These are phyloP conservation scores for Gomphus bonarii DNA, from an alignment of 1,284 basidiomycete species.

Conservation along the genomic window DNA sequence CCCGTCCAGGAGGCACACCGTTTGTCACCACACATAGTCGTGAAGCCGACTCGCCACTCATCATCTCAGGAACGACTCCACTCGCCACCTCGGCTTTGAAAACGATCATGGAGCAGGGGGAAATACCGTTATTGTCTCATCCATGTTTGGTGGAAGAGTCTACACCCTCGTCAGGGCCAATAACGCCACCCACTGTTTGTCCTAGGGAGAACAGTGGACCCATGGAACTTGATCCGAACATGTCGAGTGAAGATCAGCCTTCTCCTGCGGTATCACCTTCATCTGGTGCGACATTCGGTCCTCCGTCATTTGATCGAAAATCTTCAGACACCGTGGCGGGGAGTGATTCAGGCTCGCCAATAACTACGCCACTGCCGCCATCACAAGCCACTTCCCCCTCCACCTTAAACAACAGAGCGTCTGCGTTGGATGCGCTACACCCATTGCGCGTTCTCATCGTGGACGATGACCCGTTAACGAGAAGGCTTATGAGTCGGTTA, in stretches of 20 bases:
- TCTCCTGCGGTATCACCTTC: neutral
- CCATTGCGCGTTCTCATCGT: constrained; percentile 59
- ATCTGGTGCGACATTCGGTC: neutral
- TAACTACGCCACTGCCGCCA: neutral
- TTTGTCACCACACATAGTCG: neutral
- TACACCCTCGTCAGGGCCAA: neutral
- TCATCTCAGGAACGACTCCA: neutral
- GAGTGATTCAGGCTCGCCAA: neutral
- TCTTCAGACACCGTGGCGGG: neutral
- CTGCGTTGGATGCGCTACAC: neutral
- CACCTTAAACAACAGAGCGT: neutral
- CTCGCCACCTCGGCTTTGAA: constrained; percentile 38
- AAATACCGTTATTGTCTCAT: constrained; percentile 10
- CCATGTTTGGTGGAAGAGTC: neutral
- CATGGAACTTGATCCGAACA: neutral
- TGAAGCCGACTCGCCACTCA: neutral
- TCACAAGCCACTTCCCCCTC: neutral
- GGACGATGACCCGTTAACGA: constrained; percentile 71
- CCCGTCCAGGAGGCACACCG: neutral
- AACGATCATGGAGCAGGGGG: constrained; percentile 61
- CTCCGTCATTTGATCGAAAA: neutral
- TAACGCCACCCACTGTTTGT: neutral
- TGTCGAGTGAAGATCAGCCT: neutral
- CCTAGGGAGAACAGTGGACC: neutral
- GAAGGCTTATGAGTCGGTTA: constrained; percentile 75